These are phyloP conservation scores for Dioszegia hungarica DNA, from an alignment of 768 basidiomycete species.

Conservation along the genomic window DNA sequence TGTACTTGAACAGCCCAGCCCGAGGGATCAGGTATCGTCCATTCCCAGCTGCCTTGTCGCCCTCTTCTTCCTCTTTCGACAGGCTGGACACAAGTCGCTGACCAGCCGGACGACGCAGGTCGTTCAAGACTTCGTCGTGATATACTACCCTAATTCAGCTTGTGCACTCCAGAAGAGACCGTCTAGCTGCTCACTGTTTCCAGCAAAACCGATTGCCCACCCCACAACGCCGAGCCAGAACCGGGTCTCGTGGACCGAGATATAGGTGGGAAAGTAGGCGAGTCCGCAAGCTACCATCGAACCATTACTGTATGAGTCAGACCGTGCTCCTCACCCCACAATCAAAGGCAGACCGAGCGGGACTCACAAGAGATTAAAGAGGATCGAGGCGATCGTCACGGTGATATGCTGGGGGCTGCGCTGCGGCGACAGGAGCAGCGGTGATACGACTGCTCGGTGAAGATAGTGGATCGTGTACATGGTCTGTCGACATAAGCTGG, in stretches of 20 bases:
- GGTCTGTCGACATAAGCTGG: constrained; percentile 13
- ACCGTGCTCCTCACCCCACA: too few species aligned
- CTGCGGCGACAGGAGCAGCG: constrained; percentile 67
- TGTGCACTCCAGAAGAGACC: neutral
- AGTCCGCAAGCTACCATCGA: constrained; percentile 29
- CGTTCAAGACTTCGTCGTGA: constrained; percentile 84
- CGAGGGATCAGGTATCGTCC: constrained; percentile 56
- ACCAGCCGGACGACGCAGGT: constrained; percentile 59
- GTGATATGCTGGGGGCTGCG: constrained; percentile 69
- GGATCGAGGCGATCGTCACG: constrained; percentile 57
- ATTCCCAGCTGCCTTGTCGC: constrained; percentile 39
- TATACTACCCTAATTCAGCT: constrained; percentile 51
- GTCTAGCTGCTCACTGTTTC: constrained; percentile 55
- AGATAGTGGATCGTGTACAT: constrained; percentile 72
- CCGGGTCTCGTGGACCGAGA: constrained; percentile 3
- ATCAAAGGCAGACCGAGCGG: too few species aligned
- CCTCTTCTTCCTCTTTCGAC: constrained; percentile 32
- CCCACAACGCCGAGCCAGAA: constrained; percentile 65
- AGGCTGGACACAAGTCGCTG: constrained; percentile 13
- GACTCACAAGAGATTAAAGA: constrained; percentile 74
- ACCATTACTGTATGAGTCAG: constrained; percentile 18
- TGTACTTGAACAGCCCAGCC: constrained; percentile 66
- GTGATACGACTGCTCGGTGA: constrained; percentile 75
- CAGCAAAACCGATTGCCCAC: constrained; percentile 67
- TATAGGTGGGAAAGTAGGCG: constrained; percentile 24